phyloP scores from a whole-genome alignment of 805 yeast genomes.

The Candida argentea region DNA sequence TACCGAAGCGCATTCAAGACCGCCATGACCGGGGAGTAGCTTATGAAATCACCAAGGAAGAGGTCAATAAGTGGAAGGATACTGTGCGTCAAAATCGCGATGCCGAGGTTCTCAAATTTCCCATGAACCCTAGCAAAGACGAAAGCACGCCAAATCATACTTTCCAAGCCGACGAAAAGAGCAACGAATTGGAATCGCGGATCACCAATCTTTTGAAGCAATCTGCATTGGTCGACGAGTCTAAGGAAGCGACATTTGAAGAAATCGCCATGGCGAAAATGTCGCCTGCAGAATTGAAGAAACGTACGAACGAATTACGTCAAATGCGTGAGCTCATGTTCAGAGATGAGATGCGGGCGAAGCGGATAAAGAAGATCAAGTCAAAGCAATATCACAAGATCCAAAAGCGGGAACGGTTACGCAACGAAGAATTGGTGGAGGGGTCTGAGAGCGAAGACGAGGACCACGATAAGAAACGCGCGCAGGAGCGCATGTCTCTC shows the following conservation, averaged over 20 bases:
- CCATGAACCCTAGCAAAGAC: constrained; percentile 41
- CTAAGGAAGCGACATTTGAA: constrained; percentile 76
- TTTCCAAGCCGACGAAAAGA: background rate
- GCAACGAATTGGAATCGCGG: constrained; percentile 55
- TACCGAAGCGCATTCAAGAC: constrained; percentile 78
- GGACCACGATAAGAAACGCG: constrained; percentile 66
- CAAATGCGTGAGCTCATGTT: constrained; percentile 94
- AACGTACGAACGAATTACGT: constrained; percentile 74
- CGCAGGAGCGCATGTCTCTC: constrained; percentile 84
- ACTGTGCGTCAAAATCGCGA: constrained; percentile 67
- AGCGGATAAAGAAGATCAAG: constrained; percentile 87
- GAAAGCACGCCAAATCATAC: constrained; percentile 29
- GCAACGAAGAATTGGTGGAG: constrained; percentile 58
- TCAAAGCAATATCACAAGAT: constrained; percentile 83
- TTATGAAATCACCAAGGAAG: constrained; percentile 77
- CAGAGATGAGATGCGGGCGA: constrained; percentile 86
- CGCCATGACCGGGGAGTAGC: constrained; percentile 85
- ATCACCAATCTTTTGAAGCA: constrained; percentile 50
- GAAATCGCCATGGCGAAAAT: constrained; percentile 75
- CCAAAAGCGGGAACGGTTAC: constrained; percentile 71
- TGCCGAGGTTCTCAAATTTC: constrained; percentile 79
- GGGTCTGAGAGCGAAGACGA: constrained; percentile 45
- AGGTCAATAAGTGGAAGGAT: constrained; percentile 83
- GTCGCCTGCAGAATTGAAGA: constrained; percentile 67
- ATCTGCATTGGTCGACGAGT: constrained; percentile 63